These are phyloP conservation scores for Pseudocohnilembus persalinus DNA, from an alignment of 169 alveolate species.

Conservation along the genomic window DNA sequence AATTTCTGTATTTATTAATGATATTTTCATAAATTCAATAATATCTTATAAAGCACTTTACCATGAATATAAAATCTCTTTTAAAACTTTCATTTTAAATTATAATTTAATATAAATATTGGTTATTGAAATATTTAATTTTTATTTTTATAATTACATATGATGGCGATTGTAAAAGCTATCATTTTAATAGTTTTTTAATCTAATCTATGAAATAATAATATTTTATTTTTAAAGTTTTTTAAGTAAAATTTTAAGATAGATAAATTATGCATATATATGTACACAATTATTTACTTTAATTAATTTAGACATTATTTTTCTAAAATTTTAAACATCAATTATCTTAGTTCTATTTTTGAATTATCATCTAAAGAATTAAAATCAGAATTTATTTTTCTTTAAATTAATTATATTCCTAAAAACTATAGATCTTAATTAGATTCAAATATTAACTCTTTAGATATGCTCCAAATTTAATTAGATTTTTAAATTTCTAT, in stretches of 20 bases:
- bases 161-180: no score
- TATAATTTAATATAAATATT: no score
- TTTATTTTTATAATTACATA: no score
- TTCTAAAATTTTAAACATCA: no score
- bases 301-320: not conserved
- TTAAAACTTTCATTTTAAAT: not conserved
- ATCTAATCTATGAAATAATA: no score
- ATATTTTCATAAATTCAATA: not conserved
- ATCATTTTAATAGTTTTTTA: no score
- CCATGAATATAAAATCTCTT: not conserved
- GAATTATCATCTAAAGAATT: not conserved
- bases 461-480: not conserved
- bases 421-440: not conserved
- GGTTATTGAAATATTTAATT: no score
- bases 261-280: not conserved
- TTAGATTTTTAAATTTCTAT: not conserved
- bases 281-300: no score
- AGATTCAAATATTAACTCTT: not conserved
- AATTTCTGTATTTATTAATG: not conserved
- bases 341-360: not conserved
- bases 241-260: not conserved
- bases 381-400: not conserved
- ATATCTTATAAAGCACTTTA: not conserved
- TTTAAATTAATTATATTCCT: not conserved
- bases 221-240: not conserved